Evolutionary conservation across 1,284 basidiomycete species (phyloP), one percentile per base, ranked within the genome.

Genomic region (Ceratobasidium sp.): DNA sequence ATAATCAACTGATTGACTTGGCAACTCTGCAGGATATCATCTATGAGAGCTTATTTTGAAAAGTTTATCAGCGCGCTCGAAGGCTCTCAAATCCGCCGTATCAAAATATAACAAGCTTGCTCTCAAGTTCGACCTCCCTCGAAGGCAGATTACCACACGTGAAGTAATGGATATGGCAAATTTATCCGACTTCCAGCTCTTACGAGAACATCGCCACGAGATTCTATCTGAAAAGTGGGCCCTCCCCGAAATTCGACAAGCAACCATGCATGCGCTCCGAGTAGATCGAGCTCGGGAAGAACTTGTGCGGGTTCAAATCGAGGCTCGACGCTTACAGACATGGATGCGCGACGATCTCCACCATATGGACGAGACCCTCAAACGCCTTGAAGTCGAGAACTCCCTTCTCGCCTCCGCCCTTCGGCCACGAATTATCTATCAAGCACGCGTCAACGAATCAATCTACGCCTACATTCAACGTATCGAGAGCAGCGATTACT

Each of bases 21-120:
- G 46, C 59, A 5, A 19, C 37, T 25, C 62, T 77, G 4, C 56
- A 81, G 82, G 80, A 0, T 83, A 83, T 46, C 82, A 82, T 46
- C 57, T 82, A 0, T 78, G 79, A 1, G 78, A 79, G 43, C 81
- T 82, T 29, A 82, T 83, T 29, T 74, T 78, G 6, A 82, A 83
- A 54, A 80, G 80, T 0, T 54, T 83, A 0, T 78, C 80, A 22
- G 52, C 76, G 0, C 78, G 78, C 3, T 81, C 78, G 0, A 68
- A 80, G 8, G 80, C 80, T 82, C n/a, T 66, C 59, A 3, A 78
- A 52, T 19, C 80, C 80, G 0, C n/a, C n/a, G n/a, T n/a, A 76
- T 83, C 0, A 40, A 52, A 76, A 29, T 82, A 81, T 77, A 83
- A 83, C 61, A 40, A 40, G 0, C 67, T 77, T 1, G 82, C 57